A percentile compares a stretch with the other conserved stretches of the same genome.
These are phyloP conservation scores for Picocystis salinarum DNA, from an alignment of 139 green algal species.

Conservation along the genomic window DNA sequence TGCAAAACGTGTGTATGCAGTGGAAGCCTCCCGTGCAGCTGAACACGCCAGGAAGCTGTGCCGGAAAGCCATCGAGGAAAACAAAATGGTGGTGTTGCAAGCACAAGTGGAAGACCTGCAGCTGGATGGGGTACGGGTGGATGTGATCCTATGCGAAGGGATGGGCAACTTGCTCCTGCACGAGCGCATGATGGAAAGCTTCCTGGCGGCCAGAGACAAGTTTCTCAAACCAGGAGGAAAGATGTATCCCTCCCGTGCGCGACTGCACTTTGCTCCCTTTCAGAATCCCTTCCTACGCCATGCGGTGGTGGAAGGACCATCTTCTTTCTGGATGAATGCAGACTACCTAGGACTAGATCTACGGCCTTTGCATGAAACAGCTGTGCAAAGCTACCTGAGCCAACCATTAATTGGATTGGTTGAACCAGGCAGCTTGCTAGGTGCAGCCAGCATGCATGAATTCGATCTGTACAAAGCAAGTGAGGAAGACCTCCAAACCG, in stretches of 20 bases:
- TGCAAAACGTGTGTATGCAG: slow-evolving; percentile 68
- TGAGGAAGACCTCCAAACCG: too few relatives aligned
- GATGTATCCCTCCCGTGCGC: slow-evolving; percentile 80
- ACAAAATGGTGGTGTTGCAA: slow-evolving; percentile 84
- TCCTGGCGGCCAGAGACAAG: slow-evolving; percentile 67
- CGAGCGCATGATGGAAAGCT: slow-evolving; percentile 90
- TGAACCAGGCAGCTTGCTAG: too few relatives aligned
- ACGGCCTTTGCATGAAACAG: too few relatives aligned
- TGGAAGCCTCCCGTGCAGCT: slow-evolving; percentile 91
- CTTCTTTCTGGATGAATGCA: too few relatives aligned
- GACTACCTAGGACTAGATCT: too few relatives aligned
- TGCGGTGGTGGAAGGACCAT: too few relatives aligned
- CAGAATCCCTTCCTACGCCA: too few relatives aligned
- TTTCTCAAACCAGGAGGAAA: slow-evolving; percentile 81
- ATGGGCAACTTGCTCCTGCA: slow-evolving; percentile 90
- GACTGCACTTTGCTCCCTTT: slow-evolving; percentile 60
- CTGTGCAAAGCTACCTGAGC: too few relatives aligned
- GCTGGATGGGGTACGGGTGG: slow-evolving; percentile 36
- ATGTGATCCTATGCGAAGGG: slow-evolving; percentile 87
- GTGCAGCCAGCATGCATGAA: too few relatives aligned
- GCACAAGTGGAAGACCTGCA: slow-evolving; percentile 55
- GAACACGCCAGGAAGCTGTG: slow-evolving; percentile 45
- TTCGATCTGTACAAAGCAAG: too few relatives aligned
- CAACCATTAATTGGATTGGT: too few relatives aligned
- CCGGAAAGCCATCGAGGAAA: slow-evolving; percentile 44